These are phyloP conservation scores for Hyaloscypha finlandica DNA, from an alignment of 495 filamentous ascomycete species.

Conservation along the genomic window DNA sequence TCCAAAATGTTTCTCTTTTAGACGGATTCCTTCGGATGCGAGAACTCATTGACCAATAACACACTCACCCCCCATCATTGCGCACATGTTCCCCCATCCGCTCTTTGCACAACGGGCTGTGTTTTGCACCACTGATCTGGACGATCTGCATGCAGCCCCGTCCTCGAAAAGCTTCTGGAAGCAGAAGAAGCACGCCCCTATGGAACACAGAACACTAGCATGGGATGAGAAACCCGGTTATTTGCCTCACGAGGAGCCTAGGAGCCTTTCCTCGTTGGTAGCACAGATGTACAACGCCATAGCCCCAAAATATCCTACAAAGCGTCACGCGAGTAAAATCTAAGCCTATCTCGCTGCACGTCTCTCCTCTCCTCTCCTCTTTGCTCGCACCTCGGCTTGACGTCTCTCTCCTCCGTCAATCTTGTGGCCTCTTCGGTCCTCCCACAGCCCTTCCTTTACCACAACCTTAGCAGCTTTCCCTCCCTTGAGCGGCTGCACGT, in stretches of 20 bases:
- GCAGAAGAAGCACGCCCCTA: constrained; percentile 12
- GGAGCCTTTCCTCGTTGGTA: not conserved
- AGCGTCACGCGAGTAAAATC: constrained; percentile 7
- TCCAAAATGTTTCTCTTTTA: not conserved
- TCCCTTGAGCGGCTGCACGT: constrained; percentile 64
- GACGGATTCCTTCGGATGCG: not conserved
- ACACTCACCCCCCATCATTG: not conserved
- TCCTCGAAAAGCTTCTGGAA: constrained; percentile 24
- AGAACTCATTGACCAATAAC: constrained; percentile 11
- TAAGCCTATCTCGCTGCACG: constrained; percentile 21
- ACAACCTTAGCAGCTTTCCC: constrained; percentile 63
- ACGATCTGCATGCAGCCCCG: constrained; percentile 27
- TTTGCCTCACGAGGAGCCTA: not conserved
- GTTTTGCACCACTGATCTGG: not conserved
- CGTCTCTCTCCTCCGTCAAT: constrained; percentile 95
- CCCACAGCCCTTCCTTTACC: constrained; percentile 87
- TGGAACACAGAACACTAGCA: not conserved
- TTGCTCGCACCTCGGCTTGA: constrained; percentile 76
- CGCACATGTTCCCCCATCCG: not conserved
- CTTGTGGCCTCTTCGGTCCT: constrained; percentile 79
- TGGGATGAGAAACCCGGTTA: not conserved
- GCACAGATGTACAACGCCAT: constrained; percentile 1
- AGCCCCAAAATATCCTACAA: constrained; percentile 26
- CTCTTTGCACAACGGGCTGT: not conserved
- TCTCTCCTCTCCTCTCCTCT: constrained; percentile 45